These are phyloP conservation scores for Epichloe elymi DNA, from an alignment of 2,329 filamentous ascomycete species.

Conservation along the genomic window DNA sequence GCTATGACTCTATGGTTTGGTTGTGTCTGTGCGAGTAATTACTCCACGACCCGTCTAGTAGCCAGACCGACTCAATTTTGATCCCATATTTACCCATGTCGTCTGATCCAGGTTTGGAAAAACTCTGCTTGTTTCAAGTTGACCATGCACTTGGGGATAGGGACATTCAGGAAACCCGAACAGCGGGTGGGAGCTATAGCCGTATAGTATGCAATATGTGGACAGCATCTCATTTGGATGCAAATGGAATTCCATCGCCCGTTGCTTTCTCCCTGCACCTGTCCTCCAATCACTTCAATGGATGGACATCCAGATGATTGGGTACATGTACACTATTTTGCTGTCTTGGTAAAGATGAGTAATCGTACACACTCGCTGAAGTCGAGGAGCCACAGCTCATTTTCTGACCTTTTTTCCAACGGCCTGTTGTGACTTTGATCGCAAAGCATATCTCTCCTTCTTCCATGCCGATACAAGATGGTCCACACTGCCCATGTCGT, in stretches of 20 bases:
- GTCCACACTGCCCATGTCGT: constrained; percentile 79
- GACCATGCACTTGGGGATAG: not conserved
- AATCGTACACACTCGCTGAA: constrained; percentile 18
- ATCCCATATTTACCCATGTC: not conserved
- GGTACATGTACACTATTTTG: not conserved
- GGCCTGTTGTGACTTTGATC: constrained; percentile 20
- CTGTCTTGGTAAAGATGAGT: constrained; percentile 6
- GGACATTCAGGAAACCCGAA: not conserved
- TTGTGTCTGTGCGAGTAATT: not conserved
- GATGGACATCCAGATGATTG: not conserved
- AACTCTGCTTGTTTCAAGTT: not conserved
- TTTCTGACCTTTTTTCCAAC: constrained; percentile 13
- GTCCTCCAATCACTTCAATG: too few relatives aligned
- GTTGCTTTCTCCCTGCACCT: too few relatives aligned
- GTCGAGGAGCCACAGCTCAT: constrained; percentile 3
- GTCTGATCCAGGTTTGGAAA: not conserved
- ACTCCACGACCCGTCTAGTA: not conserved
- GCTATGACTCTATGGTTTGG: not conserved
- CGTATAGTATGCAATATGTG: too few relatives aligned
- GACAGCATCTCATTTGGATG: too few relatives aligned
- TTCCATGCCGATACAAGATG: constrained; percentile 51
- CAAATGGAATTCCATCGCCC: too few relatives aligned
- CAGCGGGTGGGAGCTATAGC: too few relatives aligned
- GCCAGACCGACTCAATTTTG: not conserved
- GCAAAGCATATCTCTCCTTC: constrained; percentile 29